Base-by-base conservation (phyloP, 768 basidiomycete genomes). In the Amanita subjunquillea region DNA sequence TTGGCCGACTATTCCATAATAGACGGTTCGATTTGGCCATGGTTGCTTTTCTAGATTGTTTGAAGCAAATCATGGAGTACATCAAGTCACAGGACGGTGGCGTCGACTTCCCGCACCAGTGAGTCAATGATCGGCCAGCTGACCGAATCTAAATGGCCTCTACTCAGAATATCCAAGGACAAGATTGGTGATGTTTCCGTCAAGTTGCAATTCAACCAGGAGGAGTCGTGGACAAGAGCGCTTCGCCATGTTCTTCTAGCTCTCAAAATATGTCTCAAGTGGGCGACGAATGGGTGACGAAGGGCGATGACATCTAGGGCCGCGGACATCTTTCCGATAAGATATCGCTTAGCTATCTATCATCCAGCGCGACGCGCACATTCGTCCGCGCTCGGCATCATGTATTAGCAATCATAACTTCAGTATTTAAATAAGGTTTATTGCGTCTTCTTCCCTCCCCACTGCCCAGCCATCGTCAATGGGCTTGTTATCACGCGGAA, bases 131-230 rank as follows among this genome's bases (percentile, higher is more conserved):
- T 39, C 17, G 32, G 51, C 51, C 7, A 48, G 17, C 34, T 37
- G 42, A 41, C 41, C 29, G 30, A 50, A 37, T 53, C 49, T 42
- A 60, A 54, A 58, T 46, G 17, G 10, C 54, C 23, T n/a, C 22
- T 44, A 41, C 10, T 44, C 61, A 96, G 95, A 62, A 83, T 98
- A 50, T 72, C 75, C 39, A 97, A 91, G 67, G 96, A 99, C 68
- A 91, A 86, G 70, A 99, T 99, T 51, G 94, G 93, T 6, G 93
- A 95, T 51, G 87, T 90, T 15, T 93, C 91, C 1, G 87, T 98
- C 57, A 93, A 94, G 67, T 72, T 94, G 3, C 92, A 94, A 62
- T 95, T 96, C 66, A 88, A 87, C 58, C 90, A 91, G 60, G 95
- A 99, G 63, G 95, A 99, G 62, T 76, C 82, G 0, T 99, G 95